These are phyloP conservation scores for Anisodus tanguticus DNA, from an alignment of 257 asterid genomes.

Conservation along the genomic window DNA sequence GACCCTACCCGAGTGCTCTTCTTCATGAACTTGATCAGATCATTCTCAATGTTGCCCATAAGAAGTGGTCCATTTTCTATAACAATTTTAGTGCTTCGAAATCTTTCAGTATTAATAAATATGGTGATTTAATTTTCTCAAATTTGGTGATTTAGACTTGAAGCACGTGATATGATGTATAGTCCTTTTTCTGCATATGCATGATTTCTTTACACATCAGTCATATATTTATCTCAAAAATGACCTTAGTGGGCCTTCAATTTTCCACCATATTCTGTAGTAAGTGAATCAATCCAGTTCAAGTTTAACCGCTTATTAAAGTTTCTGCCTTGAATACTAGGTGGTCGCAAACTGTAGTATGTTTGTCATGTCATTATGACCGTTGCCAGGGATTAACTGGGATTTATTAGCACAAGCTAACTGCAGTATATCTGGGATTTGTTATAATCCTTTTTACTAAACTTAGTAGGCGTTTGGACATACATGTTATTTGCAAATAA, in stretches of 20 bases:
- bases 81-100: neutral
- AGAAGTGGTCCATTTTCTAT: neutral
- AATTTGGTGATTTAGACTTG: neutral
- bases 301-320: neutral
- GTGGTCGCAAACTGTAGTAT: constrained; percentile 5
- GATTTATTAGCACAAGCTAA: neutral
- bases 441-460: neutral
- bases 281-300: neutral
- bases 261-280: too few relatives aligned
- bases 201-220: neutral
- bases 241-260: too few relatives aligned
- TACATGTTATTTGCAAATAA: neutral
- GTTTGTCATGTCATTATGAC: neutral
- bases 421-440: neutral
- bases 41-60: neutral
- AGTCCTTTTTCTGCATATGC: neutral
- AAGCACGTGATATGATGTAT: neutral
- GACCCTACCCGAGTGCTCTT: neutral
- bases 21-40: neutral
- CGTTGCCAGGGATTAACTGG: neutral
- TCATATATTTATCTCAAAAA: neutral
- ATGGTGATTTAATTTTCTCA: neutral
- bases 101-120: neutral
- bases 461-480: neutral
- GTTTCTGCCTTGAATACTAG: constrained; percentile 15